phyloP scores from a whole-genome alignment of 1,284 basidiomycete genomes.

The Moesziomyces sp. region DNA sequence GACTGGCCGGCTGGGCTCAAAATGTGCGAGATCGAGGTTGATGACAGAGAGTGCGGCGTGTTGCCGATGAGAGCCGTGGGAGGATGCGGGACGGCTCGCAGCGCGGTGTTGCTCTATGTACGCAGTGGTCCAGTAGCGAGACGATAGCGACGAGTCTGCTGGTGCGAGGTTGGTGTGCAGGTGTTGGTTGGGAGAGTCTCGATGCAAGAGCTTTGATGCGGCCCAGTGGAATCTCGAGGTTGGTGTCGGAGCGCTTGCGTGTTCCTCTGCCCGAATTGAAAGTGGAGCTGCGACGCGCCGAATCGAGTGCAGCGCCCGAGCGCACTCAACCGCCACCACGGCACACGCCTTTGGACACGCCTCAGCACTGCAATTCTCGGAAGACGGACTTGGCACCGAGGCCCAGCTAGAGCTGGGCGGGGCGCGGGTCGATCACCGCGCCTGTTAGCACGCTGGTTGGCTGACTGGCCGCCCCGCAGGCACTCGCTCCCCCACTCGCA shows the following conservation, averaged over 20 bases:
- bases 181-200: background rate
- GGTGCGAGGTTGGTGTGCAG: background rate
- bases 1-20: background rate
- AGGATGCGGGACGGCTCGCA: background rate
- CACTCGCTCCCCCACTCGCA: background rate
- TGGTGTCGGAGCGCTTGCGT: conserved; percentile 1
- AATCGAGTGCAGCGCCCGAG: background rate
- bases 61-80: background rate
- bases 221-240: background rate
- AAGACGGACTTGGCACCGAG: background rate
- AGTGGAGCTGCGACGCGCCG: background rate
- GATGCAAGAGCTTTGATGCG: background rate
- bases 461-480: background rate
- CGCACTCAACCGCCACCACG: background rate
- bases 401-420: background rate
- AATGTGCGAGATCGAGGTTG: background rate
- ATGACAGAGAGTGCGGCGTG: background rate
- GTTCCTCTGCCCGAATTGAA: background rate
- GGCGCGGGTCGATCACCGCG: background rate
- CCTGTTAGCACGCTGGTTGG: background rate
- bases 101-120: background rate
- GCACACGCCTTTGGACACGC: background rate
- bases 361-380: background rate
- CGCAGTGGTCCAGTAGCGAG: background rate
- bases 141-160: background rate